These are phyloP conservation scores for Ceratocystis variospora DNA, from an alignment of 2,329 filamentous ascomycete genomes.

Conservation along the genomic window DNA sequence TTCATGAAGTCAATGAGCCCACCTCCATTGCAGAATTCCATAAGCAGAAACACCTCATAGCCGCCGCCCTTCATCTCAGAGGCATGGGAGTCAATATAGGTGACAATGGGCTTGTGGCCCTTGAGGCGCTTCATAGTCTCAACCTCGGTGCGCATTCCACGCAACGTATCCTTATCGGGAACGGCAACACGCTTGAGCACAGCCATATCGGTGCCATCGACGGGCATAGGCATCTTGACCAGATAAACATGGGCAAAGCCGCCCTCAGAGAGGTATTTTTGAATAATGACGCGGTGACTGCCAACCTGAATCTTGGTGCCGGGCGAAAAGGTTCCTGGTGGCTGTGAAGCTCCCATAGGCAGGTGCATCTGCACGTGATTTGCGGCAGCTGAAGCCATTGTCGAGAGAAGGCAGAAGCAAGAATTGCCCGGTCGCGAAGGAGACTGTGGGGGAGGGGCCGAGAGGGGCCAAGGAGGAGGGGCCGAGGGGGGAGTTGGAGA, in stretches of 20 bases:
- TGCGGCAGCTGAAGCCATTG: slow-evolving; percentile 15
- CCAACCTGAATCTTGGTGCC: slow-evolving; percentile 97
- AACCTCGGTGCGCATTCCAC: slow-evolving; percentile 94
- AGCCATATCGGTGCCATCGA: slow-evolving; percentile 65
- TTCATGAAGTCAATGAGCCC: slow-evolving; percentile 99
- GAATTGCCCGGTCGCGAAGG: neutral
- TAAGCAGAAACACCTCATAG: slow-evolving; percentile 94
- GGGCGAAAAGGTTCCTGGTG: slow-evolving; percentile 78
- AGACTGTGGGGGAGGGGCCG: neutral
- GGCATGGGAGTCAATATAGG: slow-evolving; percentile 95
- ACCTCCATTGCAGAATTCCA: slow-evolving; percentile 93
- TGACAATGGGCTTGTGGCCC: slow-evolving; percentile 90
- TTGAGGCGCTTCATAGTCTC: slow-evolving; percentile 99
- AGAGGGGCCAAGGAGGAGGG: neutral
- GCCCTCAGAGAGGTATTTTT: slow-evolving; percentile 94
- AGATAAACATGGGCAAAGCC: slow-evolving; percentile 98
- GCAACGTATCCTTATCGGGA: slow-evolving; percentile 85
- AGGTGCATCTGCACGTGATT: slow-evolving; percentile 21
- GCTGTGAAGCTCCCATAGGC: slow-evolving; percentile 33
- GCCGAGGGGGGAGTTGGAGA: neutral
- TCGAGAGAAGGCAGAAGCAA: neutral
- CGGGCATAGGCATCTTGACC: slow-evolving; percentile 65
- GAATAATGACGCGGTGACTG: slow-evolving; percentile 79
- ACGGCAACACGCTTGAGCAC: slow-evolving; percentile 93
- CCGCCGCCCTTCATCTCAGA: slow-evolving; percentile 84